Conservation (phyloP, 73 alveolate genomes). For the Vitrella brassicaformis region DNA sequence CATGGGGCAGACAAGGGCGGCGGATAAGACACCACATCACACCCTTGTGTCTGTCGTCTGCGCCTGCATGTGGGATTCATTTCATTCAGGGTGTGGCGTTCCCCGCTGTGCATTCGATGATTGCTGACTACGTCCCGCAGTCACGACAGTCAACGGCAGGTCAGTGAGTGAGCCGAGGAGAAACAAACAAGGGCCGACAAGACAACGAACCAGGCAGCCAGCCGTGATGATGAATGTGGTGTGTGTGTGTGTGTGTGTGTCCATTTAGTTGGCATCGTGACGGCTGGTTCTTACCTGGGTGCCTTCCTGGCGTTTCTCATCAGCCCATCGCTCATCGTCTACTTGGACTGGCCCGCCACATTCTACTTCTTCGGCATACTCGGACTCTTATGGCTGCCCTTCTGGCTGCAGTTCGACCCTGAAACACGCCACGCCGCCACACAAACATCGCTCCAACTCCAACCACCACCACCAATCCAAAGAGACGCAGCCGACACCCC, state of each 20-base stretch:
- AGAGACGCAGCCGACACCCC: too few species aligned
- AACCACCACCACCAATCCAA: too few species aligned
- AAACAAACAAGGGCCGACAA: not conserved
- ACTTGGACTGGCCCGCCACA: not conserved
- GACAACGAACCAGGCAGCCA: not conserved
- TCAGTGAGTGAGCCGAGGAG: not conserved
- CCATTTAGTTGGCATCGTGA: not conserved
- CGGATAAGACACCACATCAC: too few species aligned
- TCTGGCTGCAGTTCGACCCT: not conserved
- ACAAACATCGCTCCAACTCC: too few species aligned
- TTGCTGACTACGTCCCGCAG: not conserved
- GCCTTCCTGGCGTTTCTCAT: not conserved
- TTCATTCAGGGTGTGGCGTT: not conserved
- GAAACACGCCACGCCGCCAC: too few species aligned
- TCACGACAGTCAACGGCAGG: not conserved
- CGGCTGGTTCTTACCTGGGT: not conserved
- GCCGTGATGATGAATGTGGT: too few species aligned
- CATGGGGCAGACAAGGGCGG: too few species aligned
- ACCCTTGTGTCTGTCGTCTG: too few species aligned
- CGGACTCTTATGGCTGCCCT: not conserved
- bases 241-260: not conserved
- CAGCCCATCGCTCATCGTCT: not conserved
- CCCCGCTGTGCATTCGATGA: not conserved
- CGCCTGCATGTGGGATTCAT: too few species aligned
- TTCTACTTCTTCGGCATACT: not conserved